These are phyloP conservation scores for Didymella pinodella DNA, from an alignment of 2,329 filamentous ascomycete species.

Conservation along the genomic window DNA sequence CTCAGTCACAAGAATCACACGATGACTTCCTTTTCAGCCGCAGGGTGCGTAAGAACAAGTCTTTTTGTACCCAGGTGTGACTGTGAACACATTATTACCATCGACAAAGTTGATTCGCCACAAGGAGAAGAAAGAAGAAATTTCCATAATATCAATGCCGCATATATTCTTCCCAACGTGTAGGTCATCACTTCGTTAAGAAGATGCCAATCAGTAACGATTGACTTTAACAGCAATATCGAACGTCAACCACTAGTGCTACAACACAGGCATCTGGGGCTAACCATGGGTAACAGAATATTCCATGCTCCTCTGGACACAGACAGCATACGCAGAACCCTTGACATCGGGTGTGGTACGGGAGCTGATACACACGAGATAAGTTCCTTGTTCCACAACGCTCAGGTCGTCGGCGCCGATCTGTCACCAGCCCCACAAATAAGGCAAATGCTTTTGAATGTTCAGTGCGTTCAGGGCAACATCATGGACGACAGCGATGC, in stretches of 20 bases:
- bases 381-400: conserved; percentile 17
- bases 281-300: conserved; percentile 24
- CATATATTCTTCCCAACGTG: conserved; percentile 12
- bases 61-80: background rate
- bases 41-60: background rate
- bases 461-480: conserved; percentile 22
- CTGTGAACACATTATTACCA: background rate
- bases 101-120: background rate
- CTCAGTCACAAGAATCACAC: background rate
- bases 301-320: conserved; percentile 21
- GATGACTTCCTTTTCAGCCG: background rate
- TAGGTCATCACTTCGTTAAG: background rate
- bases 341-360: conserved; percentile 34
- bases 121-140: background rate
- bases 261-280: conserved; percentile 22
- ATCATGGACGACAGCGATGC: conserved; percentile 8
- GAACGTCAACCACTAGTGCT: conserved; percentile 35
- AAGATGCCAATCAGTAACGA: background rate
- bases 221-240: conserved; percentile 11
- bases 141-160: conserved; percentile 3
- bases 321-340: conserved; percentile 14
- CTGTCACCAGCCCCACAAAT: conserved; percentile 36
- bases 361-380: conserved; percentile 25
- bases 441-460: conserved; percentile 19
- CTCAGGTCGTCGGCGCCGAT: conserved; percentile 26